Conservation (phyloP, 164 flowering plant species). For the Platanus orientalis region DNA sequence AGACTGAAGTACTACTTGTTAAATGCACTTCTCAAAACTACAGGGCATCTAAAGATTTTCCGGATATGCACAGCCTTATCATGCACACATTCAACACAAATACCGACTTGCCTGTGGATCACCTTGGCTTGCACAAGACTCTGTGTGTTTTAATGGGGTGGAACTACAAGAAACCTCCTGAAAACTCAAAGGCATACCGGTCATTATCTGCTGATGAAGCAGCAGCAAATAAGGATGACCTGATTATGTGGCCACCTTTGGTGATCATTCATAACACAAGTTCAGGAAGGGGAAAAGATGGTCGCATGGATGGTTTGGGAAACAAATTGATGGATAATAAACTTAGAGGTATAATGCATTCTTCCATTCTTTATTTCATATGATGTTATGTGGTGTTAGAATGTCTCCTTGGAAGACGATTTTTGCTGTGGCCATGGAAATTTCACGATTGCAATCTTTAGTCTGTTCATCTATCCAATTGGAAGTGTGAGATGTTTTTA, state of each 20-base stretch:
- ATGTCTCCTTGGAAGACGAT: not conserved
- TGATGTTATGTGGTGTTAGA: not conserved
- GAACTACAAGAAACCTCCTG: conserved; percentile 72
- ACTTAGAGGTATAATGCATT: conserved; percentile 71
- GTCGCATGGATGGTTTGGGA: conserved; percentile 93
- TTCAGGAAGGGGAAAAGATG: conserved; percentile 82
- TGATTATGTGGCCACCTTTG: conserved; percentile 90
- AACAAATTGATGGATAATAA: conserved; percentile 84
- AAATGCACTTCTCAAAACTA: conserved; percentile 38
- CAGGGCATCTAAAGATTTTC: conserved; percentile 88
- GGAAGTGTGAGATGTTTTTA: not conserved
- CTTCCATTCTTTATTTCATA: conserved; percentile 6
- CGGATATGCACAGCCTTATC: conserved; percentile 75
- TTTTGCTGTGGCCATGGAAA: not conserved
- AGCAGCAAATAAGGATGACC: conserved; percentile 67
- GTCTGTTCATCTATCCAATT: not conserved
- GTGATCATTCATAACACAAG: conserved; percentile 84
- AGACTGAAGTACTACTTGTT: conserved; percentile 31
- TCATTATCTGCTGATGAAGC: conserved; percentile 68
- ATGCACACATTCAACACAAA: conserved; percentile 81
- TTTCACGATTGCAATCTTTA: not conserved
- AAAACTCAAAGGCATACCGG: conserved; percentile 77
- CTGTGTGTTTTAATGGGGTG: conserved; percentile 93
- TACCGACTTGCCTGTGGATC: conserved; percentile 61
- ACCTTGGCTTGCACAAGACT: conserved; percentile 94